Evolutionary conservation across 2,329 filamentous ascomycete species (phyloP).

Genomic region (Ceratocystis harringtonii): DNA sequence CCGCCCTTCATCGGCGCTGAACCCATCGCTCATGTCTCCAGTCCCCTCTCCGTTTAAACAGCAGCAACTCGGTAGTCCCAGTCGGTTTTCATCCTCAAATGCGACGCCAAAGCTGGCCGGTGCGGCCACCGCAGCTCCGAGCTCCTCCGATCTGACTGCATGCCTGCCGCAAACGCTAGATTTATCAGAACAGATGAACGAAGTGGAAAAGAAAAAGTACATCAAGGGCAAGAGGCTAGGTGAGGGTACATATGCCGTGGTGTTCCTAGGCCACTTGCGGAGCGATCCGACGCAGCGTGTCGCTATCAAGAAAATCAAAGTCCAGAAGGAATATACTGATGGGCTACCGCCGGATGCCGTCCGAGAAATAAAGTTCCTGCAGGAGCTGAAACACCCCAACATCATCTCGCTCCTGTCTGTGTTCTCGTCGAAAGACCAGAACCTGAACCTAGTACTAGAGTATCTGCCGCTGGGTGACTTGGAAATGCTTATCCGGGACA

Average conservation of each 20-base stretch:
- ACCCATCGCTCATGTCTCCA: slow-evolving; percentile 9
- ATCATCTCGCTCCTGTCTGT: slow-evolving; percentile 87
- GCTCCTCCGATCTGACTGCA: slow-evolving; percentile 16
- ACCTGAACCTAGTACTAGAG: slow-evolving; percentile 89
- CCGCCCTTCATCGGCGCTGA: slow-evolving; percentile 22
- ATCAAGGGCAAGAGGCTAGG: slow-evolving; percentile 86
- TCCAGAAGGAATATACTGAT: slow-evolving; percentile 72
- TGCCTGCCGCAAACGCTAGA: slow-evolving; percentile 29
- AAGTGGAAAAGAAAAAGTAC: slow-evolving; percentile 74
- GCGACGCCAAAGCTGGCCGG: slow-evolving; percentile 12
- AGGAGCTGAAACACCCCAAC: slow-evolving; percentile 87
- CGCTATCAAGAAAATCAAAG: slow-evolving; percentile 87
- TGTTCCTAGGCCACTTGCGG: slow-evolving; percentile 74
- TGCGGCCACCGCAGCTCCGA: neutral
- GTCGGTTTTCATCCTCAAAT: slow-evolving; percentile 22
- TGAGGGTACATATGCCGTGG: slow-evolving; percentile 92
- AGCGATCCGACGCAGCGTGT: slow-evolving; percentile 58
- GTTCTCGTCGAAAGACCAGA: slow-evolving; percentile 92
- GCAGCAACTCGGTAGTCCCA: slow-evolving; percentile 22
- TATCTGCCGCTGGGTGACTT: slow-evolving; percentile 87
- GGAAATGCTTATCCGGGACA: slow-evolving; percentile 85
- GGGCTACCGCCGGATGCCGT: slow-evolving; percentile 90
- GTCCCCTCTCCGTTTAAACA: slow-evolving; percentile 12
- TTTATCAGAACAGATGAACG: slow-evolving; percentile 67
- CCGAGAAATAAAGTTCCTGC: slow-evolving; percentile 87